These are phyloP conservation scores for Paecilomyces sp. DNA, from an alignment of 2,329 filamentous ascomycete species.

Conservation along the genomic window DNA sequence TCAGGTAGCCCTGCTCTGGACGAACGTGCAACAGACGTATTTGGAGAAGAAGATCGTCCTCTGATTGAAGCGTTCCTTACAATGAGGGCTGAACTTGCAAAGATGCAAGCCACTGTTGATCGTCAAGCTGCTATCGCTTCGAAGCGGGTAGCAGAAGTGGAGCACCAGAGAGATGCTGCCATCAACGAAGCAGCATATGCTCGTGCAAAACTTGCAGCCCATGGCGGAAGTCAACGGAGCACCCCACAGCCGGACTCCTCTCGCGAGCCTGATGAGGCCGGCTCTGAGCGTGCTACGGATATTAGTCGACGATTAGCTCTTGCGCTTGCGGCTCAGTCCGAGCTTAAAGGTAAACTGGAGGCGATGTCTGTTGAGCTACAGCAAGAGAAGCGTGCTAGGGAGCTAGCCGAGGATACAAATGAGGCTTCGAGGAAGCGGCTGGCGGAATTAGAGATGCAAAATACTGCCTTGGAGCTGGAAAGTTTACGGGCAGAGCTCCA, in stretches of 20 bases:
- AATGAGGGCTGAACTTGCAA: conserved; percentile 82
- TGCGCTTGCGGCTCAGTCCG: conserved; percentile 69
- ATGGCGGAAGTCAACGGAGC: conserved; percentile 60
- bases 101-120: conserved; percentile 84
- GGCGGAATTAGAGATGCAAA: conserved; percentile 75
- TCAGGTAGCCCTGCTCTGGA: conserved; percentile 68
- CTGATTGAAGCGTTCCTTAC: conserved; percentile 85
- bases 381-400: conserved; percentile 71
- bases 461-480: conserved; percentile 77
- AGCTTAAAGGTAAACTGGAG: conserved; percentile 72
- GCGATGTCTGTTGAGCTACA: conserved; percentile 63
- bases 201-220: conserved; percentile 83
- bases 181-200: conserved; percentile 92
- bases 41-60: conserved; percentile 86
- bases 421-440: conserved; percentile 77
- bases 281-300: conserved; percentile 62
- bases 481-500: conserved; percentile 80
- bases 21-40: conserved; percentile 65
- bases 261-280: conserved; percentile 51
- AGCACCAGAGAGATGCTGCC: conserved; percentile 90
- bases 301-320: conserved; percentile 76
- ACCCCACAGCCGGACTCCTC: conserved; percentile 44
- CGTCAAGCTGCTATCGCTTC: conserved; percentile 79
- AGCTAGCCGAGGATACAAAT: conserved; percentile 81
- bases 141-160: conserved; percentile 84